Base-by-base conservation (phyloP, 495 filamentous ascomycete species). In the Opeltia flavorubescens region DNA sequence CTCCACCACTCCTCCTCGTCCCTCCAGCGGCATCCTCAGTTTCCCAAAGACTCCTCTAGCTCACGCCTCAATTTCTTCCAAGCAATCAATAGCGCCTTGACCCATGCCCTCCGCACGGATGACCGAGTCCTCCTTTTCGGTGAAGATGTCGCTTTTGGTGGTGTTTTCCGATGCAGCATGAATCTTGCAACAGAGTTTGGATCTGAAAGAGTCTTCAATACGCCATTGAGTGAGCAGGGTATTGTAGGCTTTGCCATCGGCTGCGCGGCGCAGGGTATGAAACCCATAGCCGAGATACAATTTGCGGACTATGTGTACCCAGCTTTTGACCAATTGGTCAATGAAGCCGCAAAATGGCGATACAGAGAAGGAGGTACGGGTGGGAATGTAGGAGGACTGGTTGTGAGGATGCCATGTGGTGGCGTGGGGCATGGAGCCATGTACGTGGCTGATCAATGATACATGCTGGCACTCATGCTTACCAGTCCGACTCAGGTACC, bases 281-380 rank as follows among this genome's bases (percentile, higher is more conserved):
- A 82, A 43, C 84, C 91, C 0, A 77, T 98, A 15, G 89, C 93
- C 1, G 91, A 98, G 66, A 91, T 98, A 44, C 91, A 98, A 64
- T 98, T 98, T 57, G 93, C 91, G 29, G 91, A 98, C 64, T 98
- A 98, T 62, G 80, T 98, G 34, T 96, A 81, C 62, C 91, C 91
- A 2, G 88, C 91, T 1, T 96, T 96, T 53, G 91, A 98, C 59
- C 91, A 98, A 72, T 71, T 98, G 31, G 89, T 96, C 51, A 96
- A 96, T 58, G 91, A 98, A 63, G 89, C 88, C 2, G 86, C 87
- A 42, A 98, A 96, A 67, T 84, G 85, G 51, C 68, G 91, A 45
- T 98, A 89, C 63, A 72, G 89, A 43, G 84, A 89, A 59, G 89
- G 88, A 0, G 64, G 59, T 2, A 83, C 80, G 9, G 80, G 74